Conservation (phyloP, 352 stramenopile genomes). For the Phytophthora brassicae region DNA sequence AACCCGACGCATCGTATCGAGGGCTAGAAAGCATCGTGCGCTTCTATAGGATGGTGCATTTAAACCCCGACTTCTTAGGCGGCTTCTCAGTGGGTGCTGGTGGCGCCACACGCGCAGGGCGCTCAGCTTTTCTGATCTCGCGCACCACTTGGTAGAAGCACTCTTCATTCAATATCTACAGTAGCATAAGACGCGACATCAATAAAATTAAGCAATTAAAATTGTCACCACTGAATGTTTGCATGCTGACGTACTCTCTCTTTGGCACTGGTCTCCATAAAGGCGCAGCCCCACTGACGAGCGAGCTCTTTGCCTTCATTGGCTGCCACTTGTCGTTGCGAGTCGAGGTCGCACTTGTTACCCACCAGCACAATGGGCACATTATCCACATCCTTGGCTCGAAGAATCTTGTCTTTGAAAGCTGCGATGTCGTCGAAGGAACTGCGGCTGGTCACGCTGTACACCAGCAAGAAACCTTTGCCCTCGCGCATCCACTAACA, state of each 20-base stretch:
- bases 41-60: conserved; percentile 56
- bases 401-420: conserved; percentile 91
- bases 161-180: conserved; percentile 87
- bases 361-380: conserved; percentile 88
- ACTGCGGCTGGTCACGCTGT: conserved; percentile 88
- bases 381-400: conserved; percentile 87
- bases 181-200: background rate
- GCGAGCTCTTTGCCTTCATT: conserved; percentile 70
- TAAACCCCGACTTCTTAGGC: conserved; percentile 66
- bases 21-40: conserved; percentile 17
- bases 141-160: conserved; percentile 90
- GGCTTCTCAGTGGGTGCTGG: conserved; percentile 54
- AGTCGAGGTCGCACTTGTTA: conserved; percentile 88
- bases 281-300: conserved; percentile 76
- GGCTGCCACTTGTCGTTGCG: conserved; percentile 68
- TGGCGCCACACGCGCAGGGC: conserved; percentile 49
- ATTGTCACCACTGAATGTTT: background rate
- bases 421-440: conserved; percentile 89
- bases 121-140: conserved; percentile 83
- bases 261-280: conserved; percentile 90
- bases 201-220: conserved; percentile 6
- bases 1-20: conserved; percentile 24
- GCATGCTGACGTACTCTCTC: conserved; percentile 69
- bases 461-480: conserved; percentile 90
- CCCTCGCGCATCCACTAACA: conserved; percentile 91